Evolutionary conservation across 2,329 filamentous ascomycete species (phyloP), one percentile per base, ranked within the genome.

Genomic region (Sporothrix protearum): DNA sequence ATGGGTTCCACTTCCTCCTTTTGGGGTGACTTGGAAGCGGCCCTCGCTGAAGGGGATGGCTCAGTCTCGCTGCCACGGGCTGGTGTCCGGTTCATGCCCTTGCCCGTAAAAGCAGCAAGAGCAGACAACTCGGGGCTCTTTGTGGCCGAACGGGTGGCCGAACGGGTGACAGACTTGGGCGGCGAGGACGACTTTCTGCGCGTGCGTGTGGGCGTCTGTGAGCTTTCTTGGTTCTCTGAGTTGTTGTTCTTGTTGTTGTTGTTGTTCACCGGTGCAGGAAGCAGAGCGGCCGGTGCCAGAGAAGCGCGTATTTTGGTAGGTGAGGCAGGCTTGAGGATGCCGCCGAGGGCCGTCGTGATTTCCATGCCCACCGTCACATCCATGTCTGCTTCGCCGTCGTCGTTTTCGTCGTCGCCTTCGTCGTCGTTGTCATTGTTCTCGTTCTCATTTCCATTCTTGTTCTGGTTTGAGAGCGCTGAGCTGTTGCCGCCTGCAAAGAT

Each of bases 311-410:
- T 79, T 66, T 81, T 81, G 25, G 78, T 77, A 30, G 80, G 76
- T 55, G 78, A 77, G 28, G 79, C 77, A 74, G 81, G 74, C 79
- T 82, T 78, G 77, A 91, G 81, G 68, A 93, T 92, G 9, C 84
- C 83, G 10, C 90, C 90, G 63, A 91, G 82, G 6, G 86, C 87
- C 61, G 83, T 83, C 1, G 90, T 92, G 78, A 92, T 87, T 61
- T 92, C 89, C 89, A 92, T 92, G 0, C 85, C 88, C 78, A 86
- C 83, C 0, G 87, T 89, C 78, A 86, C 88, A 12, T 68, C 71
- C 4, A 78, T 78, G 4, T 78, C 76, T n/a, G 78, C 72, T 73
- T 78, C 63, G 72, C 77, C 78, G 6, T 79, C 77, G n/a, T 78
- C 75, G 12, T 80, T 74, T 3, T 78, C 76, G 16, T 78, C 77